These are phyloP conservation scores for Lecanicillium sp. DNA, from an alignment of 2,329 filamentous ascomycete species.

Conservation along the genomic window DNA sequence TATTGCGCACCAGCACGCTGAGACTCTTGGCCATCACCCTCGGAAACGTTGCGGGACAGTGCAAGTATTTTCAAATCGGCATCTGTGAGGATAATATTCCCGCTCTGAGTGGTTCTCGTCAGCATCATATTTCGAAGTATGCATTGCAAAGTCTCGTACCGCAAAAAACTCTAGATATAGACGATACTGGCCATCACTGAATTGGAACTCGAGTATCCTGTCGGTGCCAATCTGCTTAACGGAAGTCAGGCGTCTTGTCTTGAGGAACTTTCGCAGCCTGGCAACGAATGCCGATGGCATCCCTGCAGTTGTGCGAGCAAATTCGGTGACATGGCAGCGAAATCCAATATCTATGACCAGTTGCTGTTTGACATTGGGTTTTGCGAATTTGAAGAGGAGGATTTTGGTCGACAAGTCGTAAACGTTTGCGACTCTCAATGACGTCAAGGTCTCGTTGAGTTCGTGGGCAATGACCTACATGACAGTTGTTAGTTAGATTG, in stretches of 20 bases:
- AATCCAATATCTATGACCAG: conserved; percentile 92
- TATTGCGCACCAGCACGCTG: conserved; percentile 73
- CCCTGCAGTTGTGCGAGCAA: conserved; percentile 77
- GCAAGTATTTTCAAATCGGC: conserved; percentile 73
- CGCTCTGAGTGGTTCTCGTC: conserved; percentile 42
- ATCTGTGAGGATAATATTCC: conserved; percentile 91
- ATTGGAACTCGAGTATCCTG: conserved; percentile 83
- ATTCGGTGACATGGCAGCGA: conserved; percentile 88
- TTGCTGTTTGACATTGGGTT: conserved; percentile 82
- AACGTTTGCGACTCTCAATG: conserved; percentile 81
- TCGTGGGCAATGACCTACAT: conserved; percentile 85
- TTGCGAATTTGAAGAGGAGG: conserved; percentile 90
- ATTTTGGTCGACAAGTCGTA: conserved; percentile 96
- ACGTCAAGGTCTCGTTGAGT: conserved; percentile 68
- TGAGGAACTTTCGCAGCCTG: conserved; percentile 78
- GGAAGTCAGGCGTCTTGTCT: conserved; percentile 74
- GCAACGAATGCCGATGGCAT: conserved; percentile 81
- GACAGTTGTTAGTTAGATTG: conserved; percentile 6
- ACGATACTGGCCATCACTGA: conserved; percentile 83
- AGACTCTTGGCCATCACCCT: conserved; percentile 77
- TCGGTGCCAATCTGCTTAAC: conserved; percentile 87
- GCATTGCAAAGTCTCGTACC: conserved; percentile 17
- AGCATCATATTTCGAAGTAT: neutral
- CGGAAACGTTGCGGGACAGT: conserved; percentile 70
- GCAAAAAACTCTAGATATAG: conserved; percentile 95